Percentiles rank a stretch among this genome's conserved stretches.
Evolutionary conservation across 2,329 filamentous ascomycete species (phyloP).

Genomic region (Phialophora tarda): DNA sequence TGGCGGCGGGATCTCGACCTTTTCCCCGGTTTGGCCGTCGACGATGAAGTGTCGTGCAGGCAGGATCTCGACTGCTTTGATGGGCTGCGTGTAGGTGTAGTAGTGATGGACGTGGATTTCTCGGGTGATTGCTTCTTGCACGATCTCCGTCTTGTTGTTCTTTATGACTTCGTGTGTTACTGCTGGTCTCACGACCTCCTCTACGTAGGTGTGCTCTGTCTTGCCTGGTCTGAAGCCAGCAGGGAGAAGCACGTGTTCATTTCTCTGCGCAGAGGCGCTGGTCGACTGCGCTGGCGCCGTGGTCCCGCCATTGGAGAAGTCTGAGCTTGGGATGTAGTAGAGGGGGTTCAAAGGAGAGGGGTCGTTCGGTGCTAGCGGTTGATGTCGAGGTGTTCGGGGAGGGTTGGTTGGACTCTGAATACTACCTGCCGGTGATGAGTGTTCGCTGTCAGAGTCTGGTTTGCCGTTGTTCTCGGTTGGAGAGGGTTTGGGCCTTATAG

Average conservation of each 20-base stretch:
- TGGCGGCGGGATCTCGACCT: constrained; percentile 37
- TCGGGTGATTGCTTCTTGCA: constrained; percentile 44
- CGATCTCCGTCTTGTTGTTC: constrained; percentile 40
- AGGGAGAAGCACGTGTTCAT: constrained; percentile 29
- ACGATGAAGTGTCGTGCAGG: constrained; percentile 45
- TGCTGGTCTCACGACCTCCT: constrained; percentile 34
- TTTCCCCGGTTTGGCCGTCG: constrained; percentile 35
- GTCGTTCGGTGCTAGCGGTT: constrained; percentile 31
- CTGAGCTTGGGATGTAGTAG: constrained; percentile 29
- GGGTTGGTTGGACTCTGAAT: constrained; percentile 13
- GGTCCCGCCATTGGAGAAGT: constrained; percentile 5
- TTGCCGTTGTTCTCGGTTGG: constrained; percentile 11
- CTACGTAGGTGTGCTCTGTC: constrained; percentile 32
- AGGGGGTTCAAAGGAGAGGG: constrained; percentile 33
- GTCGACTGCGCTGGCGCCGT: constrained; percentile 6
- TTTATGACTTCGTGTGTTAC: constrained; percentile 45
- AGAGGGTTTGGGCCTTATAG: constrained; percentile 20
- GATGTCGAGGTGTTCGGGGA: constrained; percentile 28
- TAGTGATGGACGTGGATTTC: constrained; percentile 47
- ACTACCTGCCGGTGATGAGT: constrained; percentile 11
- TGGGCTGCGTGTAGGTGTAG: constrained; percentile 44
- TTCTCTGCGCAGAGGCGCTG: neutral
- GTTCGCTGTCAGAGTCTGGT: constrained; percentile 13
- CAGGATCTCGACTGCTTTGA: constrained; percentile 45
- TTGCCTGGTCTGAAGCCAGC: constrained; percentile 28